These are phyloP conservation scores for Ascochyta fabae DNA, from an alignment of 2,329 filamentous ascomycete species.

Conservation along the genomic window DNA sequence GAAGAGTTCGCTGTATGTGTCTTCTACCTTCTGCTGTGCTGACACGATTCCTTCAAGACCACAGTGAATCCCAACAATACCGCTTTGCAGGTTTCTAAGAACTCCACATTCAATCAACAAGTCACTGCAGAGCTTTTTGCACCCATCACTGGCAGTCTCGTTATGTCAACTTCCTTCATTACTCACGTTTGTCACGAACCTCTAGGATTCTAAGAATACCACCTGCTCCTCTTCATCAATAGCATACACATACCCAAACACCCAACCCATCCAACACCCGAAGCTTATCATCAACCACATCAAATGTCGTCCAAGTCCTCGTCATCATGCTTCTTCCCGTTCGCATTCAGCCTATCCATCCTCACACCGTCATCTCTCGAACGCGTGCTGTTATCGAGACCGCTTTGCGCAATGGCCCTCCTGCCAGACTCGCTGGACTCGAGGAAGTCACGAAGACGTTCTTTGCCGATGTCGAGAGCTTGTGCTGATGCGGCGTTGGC, in stretches of 20 bases:
- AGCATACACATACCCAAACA: conserved; percentile 12
- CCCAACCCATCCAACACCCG: not conserved
- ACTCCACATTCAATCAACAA: too few relatives aligned
- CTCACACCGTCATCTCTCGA: conserved; percentile 34
- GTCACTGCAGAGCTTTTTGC: too few relatives aligned
- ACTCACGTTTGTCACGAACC: not conserved
- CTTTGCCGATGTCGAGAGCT: conserved; percentile 89
- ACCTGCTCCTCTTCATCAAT: not conserved
- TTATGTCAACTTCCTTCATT: not conserved
- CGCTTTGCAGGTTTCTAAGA: too few relatives aligned
- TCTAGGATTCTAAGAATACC: conserved; percentile 14
- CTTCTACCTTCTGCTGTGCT: too few relatives aligned
- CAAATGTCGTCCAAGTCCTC: conserved; percentile 47
- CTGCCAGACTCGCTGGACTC: conserved; percentile 85
- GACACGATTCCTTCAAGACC: too few relatives aligned
- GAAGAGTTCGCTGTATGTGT: too few relatives aligned
- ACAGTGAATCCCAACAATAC: too few relatives aligned
- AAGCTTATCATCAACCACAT: conserved; percentile 11
- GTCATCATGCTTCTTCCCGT: conserved; percentile 51
- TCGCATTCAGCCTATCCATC: conserved; percentile 51
- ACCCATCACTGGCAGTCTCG: too few relatives aligned
- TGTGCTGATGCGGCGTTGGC: conserved; percentile 85
- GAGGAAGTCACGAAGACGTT: conserved; percentile 87
- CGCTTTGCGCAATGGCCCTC: conserved; percentile 77
- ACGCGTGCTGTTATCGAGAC: conserved; percentile 10